Conservation (phyloP, 768 basidiomycete genomes). For the Mycena galopus region DNA sequence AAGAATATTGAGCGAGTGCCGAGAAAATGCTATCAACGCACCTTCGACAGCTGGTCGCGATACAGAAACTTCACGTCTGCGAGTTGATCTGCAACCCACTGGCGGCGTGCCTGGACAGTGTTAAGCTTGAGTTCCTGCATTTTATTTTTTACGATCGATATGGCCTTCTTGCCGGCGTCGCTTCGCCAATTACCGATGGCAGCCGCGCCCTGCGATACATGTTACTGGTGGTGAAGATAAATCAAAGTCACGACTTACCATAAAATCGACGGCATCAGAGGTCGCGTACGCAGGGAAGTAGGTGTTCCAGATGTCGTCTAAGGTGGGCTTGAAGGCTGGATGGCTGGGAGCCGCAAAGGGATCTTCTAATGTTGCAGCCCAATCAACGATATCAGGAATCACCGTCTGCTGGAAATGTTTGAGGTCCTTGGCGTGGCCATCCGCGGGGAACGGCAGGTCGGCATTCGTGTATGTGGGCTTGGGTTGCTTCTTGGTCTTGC, state of each 20-base stretch:
- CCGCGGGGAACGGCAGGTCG: constrained; percentile 20
- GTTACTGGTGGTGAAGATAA: too few relatives aligned
- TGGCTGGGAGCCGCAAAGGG: not conserved
- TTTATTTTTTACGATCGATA: not conserved
- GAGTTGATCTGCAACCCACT: too few relatives aligned
- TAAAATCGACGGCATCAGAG: not conserved
- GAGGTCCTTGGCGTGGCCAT: not conserved
- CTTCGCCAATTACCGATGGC: not conserved
- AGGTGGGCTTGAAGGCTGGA: not conserved
- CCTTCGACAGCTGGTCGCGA: too few relatives aligned
- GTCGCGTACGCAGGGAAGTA: not conserved
- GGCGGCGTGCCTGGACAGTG: too few relatives aligned
- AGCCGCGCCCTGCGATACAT: not conserved
- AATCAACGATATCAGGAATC: not conserved
- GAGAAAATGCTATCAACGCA: too few relatives aligned
- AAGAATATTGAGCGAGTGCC: too few relatives aligned
- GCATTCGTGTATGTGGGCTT: constrained; percentile 1
- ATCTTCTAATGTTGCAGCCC: not conserved
- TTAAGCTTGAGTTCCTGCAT: not conserved
- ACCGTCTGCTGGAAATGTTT: not conserved
- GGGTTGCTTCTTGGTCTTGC: not conserved
- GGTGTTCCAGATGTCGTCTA: not conserved
- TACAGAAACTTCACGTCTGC: too few relatives aligned
- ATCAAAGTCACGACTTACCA: not conserved
- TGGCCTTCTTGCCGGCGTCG: not conserved